phyloP scores from a whole-genome alignment of 2,329 filamentous ascomycete species.

The Podosphaera leucotricha region DNA sequence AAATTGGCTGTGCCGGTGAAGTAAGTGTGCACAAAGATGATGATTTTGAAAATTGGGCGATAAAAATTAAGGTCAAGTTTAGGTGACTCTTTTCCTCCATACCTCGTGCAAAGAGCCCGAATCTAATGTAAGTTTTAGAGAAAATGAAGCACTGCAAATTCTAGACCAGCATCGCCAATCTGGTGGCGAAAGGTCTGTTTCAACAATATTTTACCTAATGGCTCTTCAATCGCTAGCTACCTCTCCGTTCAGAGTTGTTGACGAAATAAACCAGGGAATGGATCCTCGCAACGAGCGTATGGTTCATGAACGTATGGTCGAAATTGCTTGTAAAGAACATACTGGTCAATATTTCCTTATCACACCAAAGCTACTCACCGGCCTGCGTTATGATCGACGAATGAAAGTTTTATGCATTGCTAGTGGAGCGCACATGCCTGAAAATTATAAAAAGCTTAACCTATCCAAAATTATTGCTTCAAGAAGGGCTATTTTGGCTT shows the following conservation, averaged over 20 bases:
- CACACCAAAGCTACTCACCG: conserved; percentile 79
- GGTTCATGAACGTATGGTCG: conserved; percentile 94
- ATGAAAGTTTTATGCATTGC: conserved; percentile 93
- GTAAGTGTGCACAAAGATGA: conserved; percentile 72
- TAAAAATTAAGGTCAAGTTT: conserved; percentile 89
- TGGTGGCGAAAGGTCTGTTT: conserved; percentile 84
- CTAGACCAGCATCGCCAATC: conserved; percentile 87
- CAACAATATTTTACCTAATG: conserved; percentile 98
- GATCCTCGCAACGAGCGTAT: conserved; percentile 95
- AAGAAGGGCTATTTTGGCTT: conserved; percentile 11
- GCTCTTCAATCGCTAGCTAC: conserved; percentile 81
- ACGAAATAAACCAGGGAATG: conserved; percentile 99
- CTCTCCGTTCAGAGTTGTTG: conserved; percentile 90
- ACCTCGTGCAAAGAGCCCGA: neutral
- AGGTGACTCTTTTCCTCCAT: conserved; percentile 28
- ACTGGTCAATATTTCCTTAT: conserved; percentile 86
- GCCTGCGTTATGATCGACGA: conserved; percentile 62
- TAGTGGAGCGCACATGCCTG: conserved; percentile 53
- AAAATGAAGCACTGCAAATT: conserved; percentile 60
- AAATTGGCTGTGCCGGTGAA: conserved; percentile 85
- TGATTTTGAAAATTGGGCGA: conserved; percentile 83
- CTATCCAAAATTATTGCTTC: conserved; percentile 12
- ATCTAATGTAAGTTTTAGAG: conserved; percentile 21
- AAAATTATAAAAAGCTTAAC: conserved; percentile 18
- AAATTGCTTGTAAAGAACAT: conserved; percentile 74